Evolutionary conservation across 495 filamentous ascomycete species (phyloP), one percentile per base, ranked within the genome.

Genomic region (Melanomma pulvis-pyrius): DNA sequence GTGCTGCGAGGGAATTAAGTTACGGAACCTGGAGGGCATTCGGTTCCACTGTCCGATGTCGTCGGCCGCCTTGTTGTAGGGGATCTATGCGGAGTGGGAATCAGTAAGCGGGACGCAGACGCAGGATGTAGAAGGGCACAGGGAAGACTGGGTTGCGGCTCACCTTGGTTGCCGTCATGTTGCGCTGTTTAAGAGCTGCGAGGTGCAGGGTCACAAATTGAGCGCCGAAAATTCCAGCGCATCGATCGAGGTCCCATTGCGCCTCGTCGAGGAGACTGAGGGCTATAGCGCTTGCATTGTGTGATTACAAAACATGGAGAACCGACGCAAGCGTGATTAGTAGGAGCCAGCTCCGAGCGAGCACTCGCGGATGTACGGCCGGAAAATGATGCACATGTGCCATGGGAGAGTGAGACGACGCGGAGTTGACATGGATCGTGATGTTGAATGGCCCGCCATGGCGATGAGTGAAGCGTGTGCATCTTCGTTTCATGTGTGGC

Each of bases 21-120:
- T 65, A 36, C 75, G 75, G 61, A 75, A 77, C 17, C 46, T 53
- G 48, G 71, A 70, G 30, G 65, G 39, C 50, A 55, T 56, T 15
- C 55, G 55, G n/a, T 22, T 52, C 30, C 29, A 66, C 15, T 29
- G 26, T 32, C 25, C 21, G 13, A 59, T 32, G 19, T 15, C 24
- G 24, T 30, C 24, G 3, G 46, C 24, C 3, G 30, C 7, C 22
- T 41, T 7, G 15, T 11, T 32, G 28, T 26, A 44, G 5, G 30
- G 26, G 12, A n/a, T 25, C 28, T 59, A 39, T 39, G 46, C 12
- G 25, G 24, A 12, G 13, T 22, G 29, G 29, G 41, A 3, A 28
- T 44, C 41, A 50, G 62, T 65, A 51, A 65, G 54, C 54, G 36
- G 24, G 12, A 25, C 22, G 19, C 59, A 15, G 44, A 58, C 17